These are phyloP conservation scores for Kurtzmaniella quercitrusa DNA, from an alignment of 1,139 yeast species.

Conservation along the genomic window DNA sequence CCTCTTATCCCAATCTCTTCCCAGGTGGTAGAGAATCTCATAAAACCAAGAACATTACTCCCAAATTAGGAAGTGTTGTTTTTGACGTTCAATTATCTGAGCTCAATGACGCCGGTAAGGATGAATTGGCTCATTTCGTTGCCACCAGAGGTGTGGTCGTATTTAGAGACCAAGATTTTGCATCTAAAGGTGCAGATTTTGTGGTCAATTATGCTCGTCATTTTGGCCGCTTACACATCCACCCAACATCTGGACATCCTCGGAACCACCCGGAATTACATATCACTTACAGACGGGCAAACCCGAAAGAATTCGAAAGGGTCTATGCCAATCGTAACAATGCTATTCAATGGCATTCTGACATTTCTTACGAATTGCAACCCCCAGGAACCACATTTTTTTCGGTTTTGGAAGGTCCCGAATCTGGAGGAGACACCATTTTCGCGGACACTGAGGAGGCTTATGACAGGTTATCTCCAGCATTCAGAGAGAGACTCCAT, in stretches of 20 bases:
- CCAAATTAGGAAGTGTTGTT: constrained; percentile 64
- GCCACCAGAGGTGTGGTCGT: constrained; percentile 31
- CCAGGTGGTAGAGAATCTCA: constrained; percentile 27
- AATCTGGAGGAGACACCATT: constrained; percentile 68
- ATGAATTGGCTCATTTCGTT: constrained; percentile 27
- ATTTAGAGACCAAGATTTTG: constrained; percentile 29
- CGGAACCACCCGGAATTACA: constrained; percentile 24
- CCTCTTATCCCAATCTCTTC: constrained; percentile 48
- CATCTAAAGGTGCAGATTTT: constrained; percentile 25
- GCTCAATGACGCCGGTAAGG: constrained; percentile 43
- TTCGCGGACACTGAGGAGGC: constrained; percentile 63
- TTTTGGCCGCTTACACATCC: constrained; percentile 26
- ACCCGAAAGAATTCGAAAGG: constrained; percentile 20
- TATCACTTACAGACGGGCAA: constrained; percentile 25
- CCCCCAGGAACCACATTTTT: constrained; percentile 31
- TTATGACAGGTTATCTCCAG: constrained; percentile 65
- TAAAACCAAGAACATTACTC: constrained; percentile 43
- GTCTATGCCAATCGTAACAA: constrained; percentile 18
- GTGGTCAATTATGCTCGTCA: constrained; percentile 30
- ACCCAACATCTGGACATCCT: constrained; percentile 32
- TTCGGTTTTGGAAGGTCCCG: constrained; percentile 56
- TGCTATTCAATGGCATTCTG: constrained; percentile 11
- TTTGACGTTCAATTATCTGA: constrained; percentile 55
- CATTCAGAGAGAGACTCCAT: constrained; percentile 49
- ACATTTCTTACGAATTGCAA: constrained; percentile 28